Base-by-base conservation (phyloP, 2,329 filamentous ascomycete species). In the Colletotrichum tamarilloi region DNA sequence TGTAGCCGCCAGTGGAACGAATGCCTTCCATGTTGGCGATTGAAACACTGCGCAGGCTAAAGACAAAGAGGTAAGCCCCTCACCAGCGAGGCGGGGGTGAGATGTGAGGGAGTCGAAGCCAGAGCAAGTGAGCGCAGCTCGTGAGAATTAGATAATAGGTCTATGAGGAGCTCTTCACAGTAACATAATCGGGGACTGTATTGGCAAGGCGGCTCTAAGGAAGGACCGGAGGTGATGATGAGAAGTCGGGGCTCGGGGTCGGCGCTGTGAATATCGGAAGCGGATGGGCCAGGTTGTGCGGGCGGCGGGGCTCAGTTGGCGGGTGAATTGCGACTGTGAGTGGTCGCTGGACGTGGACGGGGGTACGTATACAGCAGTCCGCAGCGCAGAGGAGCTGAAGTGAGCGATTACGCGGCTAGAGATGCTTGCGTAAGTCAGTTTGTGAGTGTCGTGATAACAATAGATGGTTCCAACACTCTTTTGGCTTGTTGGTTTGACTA, bases 1-100 rank as follows among this genome's bases (percentile, higher is more conserved):
- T 88, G 62, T 89, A 86, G 81, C 87, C 87, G 68, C 85, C 85
- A 60, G 85, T 79, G 11, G 87, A 85, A n/a, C 88, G 77, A 69
- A 87, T 85, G 1, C 86, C 87, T 69, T 87, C 87, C 88, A 89
- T 90, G 74, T 55, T 73, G 68, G 64, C 55, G 8, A n/a, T 35
- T 26, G 46, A 38, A 22, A 32, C 30, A 35, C 16, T 38, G 26
- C 30, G 49, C 42, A 9, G 22, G 46, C 22, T 52, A 57, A 55
- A 28, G 58, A 62, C 56, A 64, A 55, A n/a, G 66, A 69, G 30
- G 70, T 32, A 30, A 26, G 66, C 65, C 66, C 70, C 70, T 73
- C 70, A 64, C 66, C 66, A 49, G 53, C 53, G 52, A 57, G 38
- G 53, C 38, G 19, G 42, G 32, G 66, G 59, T 60, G 35, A 58